A percentile compares a stretch with the other conserved stretches of the same genome.
These are phyloP conservation scores for Termitomyces sp. DNA, from an alignment of 768 basidiomycete genomes.

Conservation along the genomic window DNA sequence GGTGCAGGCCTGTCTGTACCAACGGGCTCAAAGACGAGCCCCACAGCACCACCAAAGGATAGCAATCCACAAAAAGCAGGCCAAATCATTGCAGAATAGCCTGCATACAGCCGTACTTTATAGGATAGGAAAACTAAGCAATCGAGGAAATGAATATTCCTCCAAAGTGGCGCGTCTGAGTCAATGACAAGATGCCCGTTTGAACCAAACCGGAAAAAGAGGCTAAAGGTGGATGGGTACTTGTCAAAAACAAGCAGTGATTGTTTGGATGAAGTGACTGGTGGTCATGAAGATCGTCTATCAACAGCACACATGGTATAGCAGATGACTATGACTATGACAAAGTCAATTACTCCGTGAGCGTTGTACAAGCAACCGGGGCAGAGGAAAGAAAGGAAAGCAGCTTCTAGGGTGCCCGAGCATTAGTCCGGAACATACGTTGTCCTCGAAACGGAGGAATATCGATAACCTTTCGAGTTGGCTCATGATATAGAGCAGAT, in stretches of 20 bases:
- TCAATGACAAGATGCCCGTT: not conserved
- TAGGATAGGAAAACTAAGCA: constrained; percentile 4
- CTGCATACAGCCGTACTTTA: constrained; percentile 6
- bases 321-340: not conserved
- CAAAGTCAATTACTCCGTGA: not conserved
- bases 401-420: not conserved
- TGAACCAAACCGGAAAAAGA: constrained; percentile 4
- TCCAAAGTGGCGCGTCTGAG: not conserved
- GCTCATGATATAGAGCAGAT: not conserved
- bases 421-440: constrained; percentile 1
- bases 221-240: not conserved
- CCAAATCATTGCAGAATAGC: constrained; percentile 12
- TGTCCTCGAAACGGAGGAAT: not conserved
- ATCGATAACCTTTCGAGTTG: not conserved
- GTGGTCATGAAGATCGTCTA: not conserved
- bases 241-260: constrained; percentile 1
- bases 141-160: constrained; percentile 5
- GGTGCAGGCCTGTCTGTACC: constrained; percentile 23
- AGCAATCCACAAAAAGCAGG: constrained; percentile 5
- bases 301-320: constrained; percentile 3
- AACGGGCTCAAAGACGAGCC: constrained; percentile 24
- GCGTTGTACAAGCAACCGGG: not conserved
- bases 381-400: not conserved
- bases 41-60: constrained; percentile 1
- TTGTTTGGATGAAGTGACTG: not conserved